Evolutionary conservation across 2,329 filamentous ascomycete genomes (phyloP), one percentile per base, ranked within the genome.

Genomic region (Fusarium graminum): DNA sequence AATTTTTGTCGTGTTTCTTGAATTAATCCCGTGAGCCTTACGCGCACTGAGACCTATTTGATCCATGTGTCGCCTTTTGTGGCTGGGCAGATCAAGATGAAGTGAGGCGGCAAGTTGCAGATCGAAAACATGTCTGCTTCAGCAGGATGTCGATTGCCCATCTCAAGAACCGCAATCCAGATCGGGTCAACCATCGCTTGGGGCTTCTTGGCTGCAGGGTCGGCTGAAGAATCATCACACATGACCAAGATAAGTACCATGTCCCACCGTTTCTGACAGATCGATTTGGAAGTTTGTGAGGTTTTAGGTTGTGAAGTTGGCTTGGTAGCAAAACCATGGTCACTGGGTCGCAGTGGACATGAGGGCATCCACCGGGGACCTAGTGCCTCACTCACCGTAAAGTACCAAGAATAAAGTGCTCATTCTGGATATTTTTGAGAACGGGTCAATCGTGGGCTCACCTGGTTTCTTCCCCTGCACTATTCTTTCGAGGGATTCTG

Each of bases 201-300:
- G 34, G 14, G 34, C 34, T 34, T 14, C 32, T 36, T 36, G 40
- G 50, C 36, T 54, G 41, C 59, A 59, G 46, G 54, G 56, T 47
- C 46, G 60, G 45, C 56, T 43, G 57, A 63, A 59, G 59, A 62
- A 46, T 34, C 19, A 59, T 50, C 38, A 54, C 63, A 58, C 59
- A 69, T 67, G 62, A 61, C 62, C 52, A 55, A 55, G 22, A 22
- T 22, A 6, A 22, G 34, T 54, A 47, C 36, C 50, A n/a, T 59
- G 41, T 68, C 51, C 69, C 67, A 63, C 67, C 66, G 47, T 58
- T 58, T 63, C 34, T 63, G 69, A 71, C 28, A 68, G 59, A 66
- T 65, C 49, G 52, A 62, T 16, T 36, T 10, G 34, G 50, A 51
- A 44, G 45, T 47, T 61, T 46, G 56, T 41, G 49, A 59, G 43